A percentile compares a stretch with the other conserved stretches of the same genome.
Evolutionary conservation across 768 basidiomycete species (phyloP).

Genomic region (Cubamyces sp.): DNA sequence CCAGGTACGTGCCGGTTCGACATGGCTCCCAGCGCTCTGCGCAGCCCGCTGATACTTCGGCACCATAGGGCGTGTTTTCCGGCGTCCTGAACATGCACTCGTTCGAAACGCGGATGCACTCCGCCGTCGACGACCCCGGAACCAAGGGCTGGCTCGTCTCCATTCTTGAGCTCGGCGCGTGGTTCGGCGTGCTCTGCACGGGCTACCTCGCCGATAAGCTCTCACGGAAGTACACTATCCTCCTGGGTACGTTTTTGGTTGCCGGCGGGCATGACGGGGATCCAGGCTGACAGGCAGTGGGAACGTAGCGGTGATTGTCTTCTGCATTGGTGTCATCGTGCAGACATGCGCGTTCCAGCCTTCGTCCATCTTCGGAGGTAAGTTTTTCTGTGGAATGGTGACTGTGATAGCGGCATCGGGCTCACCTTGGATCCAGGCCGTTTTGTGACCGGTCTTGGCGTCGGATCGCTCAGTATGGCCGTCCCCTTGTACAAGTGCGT

Average conservation of each 20-base stretch:
- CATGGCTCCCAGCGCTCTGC: not conserved
- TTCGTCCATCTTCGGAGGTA: constrained; percentile 67
- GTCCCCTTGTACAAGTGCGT: constrained; percentile 74
- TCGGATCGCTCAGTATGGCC: constrained; percentile 82
- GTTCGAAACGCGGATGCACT: constrained; percentile 58
- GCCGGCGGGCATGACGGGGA: not conserved
- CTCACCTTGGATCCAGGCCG: constrained; percentile 46
- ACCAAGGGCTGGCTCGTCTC: constrained; percentile 75
- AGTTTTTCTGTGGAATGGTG: constrained; percentile 1
- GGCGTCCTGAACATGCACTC: constrained; percentile 66
- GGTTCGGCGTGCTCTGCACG: constrained; percentile 74
- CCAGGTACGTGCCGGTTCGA: constrained; percentile 45
- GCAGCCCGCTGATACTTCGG: constrained; percentile 15
- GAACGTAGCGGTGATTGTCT: constrained; percentile 31
- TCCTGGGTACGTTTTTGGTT: constrained; percentile 47
- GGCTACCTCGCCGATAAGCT: constrained; percentile 75
- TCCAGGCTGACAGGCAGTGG: not conserved
- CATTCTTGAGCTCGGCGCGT: constrained; percentile 76
- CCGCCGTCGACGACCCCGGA: constrained; percentile 52
- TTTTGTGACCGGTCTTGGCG: constrained; percentile 79
- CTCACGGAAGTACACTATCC: constrained; percentile 74
- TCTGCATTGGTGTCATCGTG: constrained; percentile 67
- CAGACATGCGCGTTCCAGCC: constrained; percentile 63
- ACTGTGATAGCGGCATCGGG: not conserved
- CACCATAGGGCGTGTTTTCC: constrained; percentile 69